Conservation (phyloP, 352 stramenopile genomes). For the Pythium rishiriense region DNA sequence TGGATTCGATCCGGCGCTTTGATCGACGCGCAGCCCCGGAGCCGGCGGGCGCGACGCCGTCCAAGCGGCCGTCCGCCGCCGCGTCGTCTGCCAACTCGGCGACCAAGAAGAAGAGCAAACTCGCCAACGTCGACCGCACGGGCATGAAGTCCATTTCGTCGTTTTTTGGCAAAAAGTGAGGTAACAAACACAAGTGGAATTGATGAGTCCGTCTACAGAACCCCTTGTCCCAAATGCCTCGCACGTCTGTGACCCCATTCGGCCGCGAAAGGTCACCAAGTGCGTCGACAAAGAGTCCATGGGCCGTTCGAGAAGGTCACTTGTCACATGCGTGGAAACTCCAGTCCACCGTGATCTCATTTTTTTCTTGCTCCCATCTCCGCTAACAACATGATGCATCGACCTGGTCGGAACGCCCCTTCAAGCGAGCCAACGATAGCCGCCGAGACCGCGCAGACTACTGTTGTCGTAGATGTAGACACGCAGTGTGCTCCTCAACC, state of each 20-base stretch:
- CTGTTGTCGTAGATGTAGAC: no score
- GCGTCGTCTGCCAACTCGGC: slow-evolving; percentile 21
- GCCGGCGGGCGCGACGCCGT: slow-evolving; percentile 16
- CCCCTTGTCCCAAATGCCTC: neutral
- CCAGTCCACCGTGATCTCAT: no score
- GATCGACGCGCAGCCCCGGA: slow-evolving; percentile 33
- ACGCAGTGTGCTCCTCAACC: neutral
- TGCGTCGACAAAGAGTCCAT: neutral
- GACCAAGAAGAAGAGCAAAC: slow-evolving; percentile 83
- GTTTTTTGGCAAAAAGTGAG: slow-evolving; percentile 77
- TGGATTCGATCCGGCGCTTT: slow-evolving; percentile 32
- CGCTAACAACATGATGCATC: no score
- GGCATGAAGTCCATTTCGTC: slow-evolving; percentile 86
- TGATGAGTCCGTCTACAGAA: neutral
- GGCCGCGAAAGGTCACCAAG: neutral
- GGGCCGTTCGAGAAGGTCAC: neutral
- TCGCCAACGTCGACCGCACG: slow-evolving; percentile 69
- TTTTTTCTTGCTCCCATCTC: neutral
- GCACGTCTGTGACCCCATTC: neutral
- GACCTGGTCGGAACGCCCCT: no score
- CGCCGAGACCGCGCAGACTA: no score
- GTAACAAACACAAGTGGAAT: neutral
- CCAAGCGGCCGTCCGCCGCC: slow-evolving; percentile 43
- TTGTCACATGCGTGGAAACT: neutral
- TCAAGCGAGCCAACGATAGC: no score